Percentiles rank a stretch among this genome's conserved stretches.
phyloP scores from a whole-genome alignment of 495 filamentous ascomycete genomes.

The Pseudotulostoma volvatum region DNA sequence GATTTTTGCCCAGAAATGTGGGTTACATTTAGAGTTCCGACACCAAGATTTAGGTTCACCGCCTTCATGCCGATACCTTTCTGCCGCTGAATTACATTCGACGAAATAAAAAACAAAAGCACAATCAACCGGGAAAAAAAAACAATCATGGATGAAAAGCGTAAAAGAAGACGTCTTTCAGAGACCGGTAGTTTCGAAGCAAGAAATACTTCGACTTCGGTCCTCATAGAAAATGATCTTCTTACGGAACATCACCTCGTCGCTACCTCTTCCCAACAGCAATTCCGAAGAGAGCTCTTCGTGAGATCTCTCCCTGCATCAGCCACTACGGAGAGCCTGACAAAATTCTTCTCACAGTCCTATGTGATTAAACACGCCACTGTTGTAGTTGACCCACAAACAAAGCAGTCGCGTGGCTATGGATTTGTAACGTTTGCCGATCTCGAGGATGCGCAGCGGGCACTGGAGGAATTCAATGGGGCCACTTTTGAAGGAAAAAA shows the following conservation, averaged over 20 bases:
- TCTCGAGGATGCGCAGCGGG: slow-evolving; percentile 69
- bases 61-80: too few species aligned
- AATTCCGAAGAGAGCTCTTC: slow-evolving; percentile 59
- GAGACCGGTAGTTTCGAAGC: slow-evolving; percentile 8
- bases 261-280: slow-evolving; percentile 10
- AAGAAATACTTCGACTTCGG: neutral
- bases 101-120: too few species aligned
- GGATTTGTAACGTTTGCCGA: slow-evolving; percentile 97
- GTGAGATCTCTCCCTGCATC: slow-evolving; percentile 66
- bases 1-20: too few species aligned
- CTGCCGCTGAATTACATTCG: too few species aligned
- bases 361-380: slow-evolving; percentile 91
- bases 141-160: slow-evolving; percentile 21
- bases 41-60: too few species aligned
- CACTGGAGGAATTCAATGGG: slow-evolving; percentile 61
- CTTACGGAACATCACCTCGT: slow-evolving; percentile 5
- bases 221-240: slow-evolving; percentile 8
- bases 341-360: slow-evolving; percentile 78
- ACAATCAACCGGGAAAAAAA: too few species aligned
- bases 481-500: slow-evolving; percentile 58
- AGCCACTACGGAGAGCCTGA: slow-evolving; percentile 66
- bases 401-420: slow-evolving; percentile 76
- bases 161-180: slow-evolving; percentile 20
- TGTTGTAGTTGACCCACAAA: slow-evolving; percentile 63
- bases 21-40: too few species aligned